phyloP scores from a whole-genome alignment of 169 alveolate genomes.

The Theileria parva region DNA sequence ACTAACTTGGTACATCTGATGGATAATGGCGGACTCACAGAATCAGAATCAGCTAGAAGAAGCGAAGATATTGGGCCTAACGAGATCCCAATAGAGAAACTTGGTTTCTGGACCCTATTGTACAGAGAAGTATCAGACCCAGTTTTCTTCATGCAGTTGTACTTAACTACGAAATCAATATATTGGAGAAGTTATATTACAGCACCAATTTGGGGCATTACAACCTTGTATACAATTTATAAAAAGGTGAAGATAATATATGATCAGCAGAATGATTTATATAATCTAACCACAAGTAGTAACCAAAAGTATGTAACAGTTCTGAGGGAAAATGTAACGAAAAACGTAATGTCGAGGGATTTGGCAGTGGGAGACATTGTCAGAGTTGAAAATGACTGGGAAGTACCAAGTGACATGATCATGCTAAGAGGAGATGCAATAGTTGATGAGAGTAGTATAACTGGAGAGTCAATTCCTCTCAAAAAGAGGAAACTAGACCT shows the following conservation, averaged over 20 bases:
- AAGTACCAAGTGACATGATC: conserved; percentile 85
- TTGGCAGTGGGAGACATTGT: conserved; percentile 81
- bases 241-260: conserved; percentile 72
- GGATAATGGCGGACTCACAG: conserved; percentile 77
- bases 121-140: conserved; percentile 76
- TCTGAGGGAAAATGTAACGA: conserved; percentile 70
- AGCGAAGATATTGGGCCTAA: conserved; percentile 69
- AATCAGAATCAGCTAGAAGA: conserved; percentile 68
- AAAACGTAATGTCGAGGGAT: conserved; percentile 68
- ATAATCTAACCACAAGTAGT: conserved; percentile 61
- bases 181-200: conserved; percentile 77
- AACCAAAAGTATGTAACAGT: conserved; percentile 67
- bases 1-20: conserved; percentile 69
- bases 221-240: conserved; percentile 63
- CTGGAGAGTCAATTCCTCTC: conserved; percentile 88
- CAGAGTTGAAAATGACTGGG: conserved; percentile 67
- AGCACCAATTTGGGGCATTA: conserved; percentile 75
- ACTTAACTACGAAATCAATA: conserved; percentile 69
- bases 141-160: conserved; percentile 74
- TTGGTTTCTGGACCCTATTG: conserved; percentile 64
- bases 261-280: conserved; percentile 75
- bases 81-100: conserved; percentile 62
- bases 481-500: conserved; percentile 74
- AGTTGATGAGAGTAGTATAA: conserved; percentile 84
- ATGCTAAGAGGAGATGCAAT: conserved; percentile 80